A percentile compares a stretch with the other conserved stretches of the same genome.
phyloP scores from a whole-genome alignment of 768 basidiomycete species.

The Phaffia tasmanica region DNA sequence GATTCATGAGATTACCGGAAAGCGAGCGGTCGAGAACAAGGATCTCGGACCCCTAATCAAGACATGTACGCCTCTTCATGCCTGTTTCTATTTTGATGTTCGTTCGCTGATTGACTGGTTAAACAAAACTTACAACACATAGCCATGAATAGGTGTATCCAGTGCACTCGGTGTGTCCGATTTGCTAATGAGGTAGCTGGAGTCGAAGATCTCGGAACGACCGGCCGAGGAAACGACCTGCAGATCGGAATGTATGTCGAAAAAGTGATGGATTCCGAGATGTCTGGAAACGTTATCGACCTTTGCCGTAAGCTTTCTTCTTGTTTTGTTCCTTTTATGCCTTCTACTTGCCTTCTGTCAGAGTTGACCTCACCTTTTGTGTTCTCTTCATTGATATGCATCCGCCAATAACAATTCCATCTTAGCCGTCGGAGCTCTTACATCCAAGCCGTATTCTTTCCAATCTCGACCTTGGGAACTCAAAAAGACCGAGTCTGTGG shows the following conservation, averaged over 20 bases:
- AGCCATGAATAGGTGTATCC: constrained; percentile 91
- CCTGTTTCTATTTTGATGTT: not conserved
- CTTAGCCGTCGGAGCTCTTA: constrained; percentile 77
- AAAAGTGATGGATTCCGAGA: constrained; percentile 93
- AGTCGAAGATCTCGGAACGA: constrained; percentile 92
- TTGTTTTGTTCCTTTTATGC: not conserved
- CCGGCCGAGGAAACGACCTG: constrained; percentile 93
- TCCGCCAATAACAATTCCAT: not conserved
- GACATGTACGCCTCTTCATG: constrained; percentile 47
- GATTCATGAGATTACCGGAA: constrained; percentile 96
- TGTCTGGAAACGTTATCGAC: constrained; percentile 94
- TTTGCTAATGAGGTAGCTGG: constrained; percentile 99
- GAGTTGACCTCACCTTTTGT: not conserved
- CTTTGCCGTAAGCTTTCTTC: constrained; percentile 47
- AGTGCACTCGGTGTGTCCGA: constrained; percentile 96
- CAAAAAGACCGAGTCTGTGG: constrained; percentile 93
- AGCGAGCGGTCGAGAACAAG: constrained; percentile 97
- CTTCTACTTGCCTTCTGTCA: not conserved
- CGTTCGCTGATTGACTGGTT: not conserved
- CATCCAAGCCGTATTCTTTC: constrained; percentile 97
- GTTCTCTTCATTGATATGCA: not conserved
- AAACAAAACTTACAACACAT: not conserved
- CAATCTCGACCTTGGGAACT: constrained; percentile 96
- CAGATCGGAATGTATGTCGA: constrained; percentile 98
- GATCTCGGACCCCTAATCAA: constrained; percentile 95